A percentile compares a stretch with the other conserved stretches of the same genome.
phyloP scores from a whole-genome alignment of 2,329 filamentous ascomycete genomes.

The Fusarium albosuccineum region DNA sequence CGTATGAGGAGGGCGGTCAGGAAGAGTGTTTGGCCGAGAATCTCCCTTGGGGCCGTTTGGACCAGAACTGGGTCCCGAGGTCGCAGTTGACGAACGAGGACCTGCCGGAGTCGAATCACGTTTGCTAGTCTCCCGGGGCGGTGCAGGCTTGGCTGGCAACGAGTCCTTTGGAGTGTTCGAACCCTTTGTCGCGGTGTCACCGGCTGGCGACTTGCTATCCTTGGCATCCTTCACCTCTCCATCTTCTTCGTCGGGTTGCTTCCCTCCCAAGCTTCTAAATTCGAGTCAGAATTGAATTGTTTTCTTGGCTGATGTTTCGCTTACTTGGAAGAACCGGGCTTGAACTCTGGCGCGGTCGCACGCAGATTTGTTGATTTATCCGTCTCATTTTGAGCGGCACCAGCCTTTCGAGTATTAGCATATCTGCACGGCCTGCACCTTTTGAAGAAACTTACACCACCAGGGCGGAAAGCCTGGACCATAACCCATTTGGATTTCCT shows the following conservation, averaged over 20 bases:
- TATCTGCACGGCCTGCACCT: neutral
- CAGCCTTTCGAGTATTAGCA: conserved; percentile 46
- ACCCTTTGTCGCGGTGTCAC: conserved; percentile 24
- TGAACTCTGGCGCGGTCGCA: conserved; percentile 74
- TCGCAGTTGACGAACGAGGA: conserved; percentile 46
- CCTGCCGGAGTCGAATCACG: conserved; percentile 41
- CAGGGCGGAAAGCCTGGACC: conserved; percentile 78
- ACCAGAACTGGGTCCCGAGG: conserved; percentile 27
- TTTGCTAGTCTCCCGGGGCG: conserved; percentile 46
- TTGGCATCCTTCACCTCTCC: conserved; percentile 77
- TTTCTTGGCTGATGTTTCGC: conserved; percentile 1
- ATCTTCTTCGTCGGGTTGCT: conserved; percentile 71
- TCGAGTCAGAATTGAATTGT: conserved; percentile 21
- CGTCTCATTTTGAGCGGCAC: conserved; percentile 46
- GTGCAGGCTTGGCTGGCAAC: conserved; percentile 50
- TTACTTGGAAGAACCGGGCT: conserved; percentile 62
- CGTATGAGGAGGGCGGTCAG: conserved; percentile 53
- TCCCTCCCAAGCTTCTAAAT: conserved; percentile 33
- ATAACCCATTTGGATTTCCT: conserved; percentile 78
- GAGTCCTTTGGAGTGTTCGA: conserved; percentile 48
- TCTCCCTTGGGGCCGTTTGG: conserved; percentile 45
- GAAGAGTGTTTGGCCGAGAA: conserved; percentile 52
- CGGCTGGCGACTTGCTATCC: conserved; percentile 39
- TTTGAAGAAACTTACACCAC: conserved; percentile 62
- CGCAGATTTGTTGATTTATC: conserved; percentile 62